Conservation (phyloP, 1,139 yeast species). For the Sugiyamaella japonica region DNA sequence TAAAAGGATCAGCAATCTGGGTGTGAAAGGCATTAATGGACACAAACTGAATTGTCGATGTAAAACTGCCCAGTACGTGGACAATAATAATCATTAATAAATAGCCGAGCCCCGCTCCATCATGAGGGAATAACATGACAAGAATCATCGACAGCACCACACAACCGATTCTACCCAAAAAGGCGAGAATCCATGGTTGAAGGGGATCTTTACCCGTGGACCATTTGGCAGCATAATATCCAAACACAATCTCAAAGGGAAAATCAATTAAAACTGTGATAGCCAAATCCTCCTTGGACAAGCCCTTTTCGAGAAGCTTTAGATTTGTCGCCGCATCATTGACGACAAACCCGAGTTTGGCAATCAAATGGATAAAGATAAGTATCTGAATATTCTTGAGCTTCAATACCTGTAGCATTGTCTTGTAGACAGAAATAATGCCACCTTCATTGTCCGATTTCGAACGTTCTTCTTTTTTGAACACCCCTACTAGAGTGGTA, state of each 20-base stretch:
- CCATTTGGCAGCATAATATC: slow-evolving; percentile 96
- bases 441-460: slow-evolving; percentile 41
- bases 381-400: slow-evolving; percentile 76
- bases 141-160: slow-evolving; percentile 75
- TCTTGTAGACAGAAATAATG: slow-evolving; percentile 55
- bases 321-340: slow-evolving; percentile 95
- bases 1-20: slow-evolving; percentile 88
- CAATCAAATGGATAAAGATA: slow-evolving; percentile 69
- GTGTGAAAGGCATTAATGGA: slow-evolving; percentile 94
- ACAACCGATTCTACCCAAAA: slow-evolving; percentile 76
- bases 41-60: slow-evolving; percentile 94
- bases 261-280: slow-evolving; percentile 90
- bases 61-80: slow-evolving; percentile 83
- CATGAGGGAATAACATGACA: slow-evolving; percentile 68
- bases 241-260: slow-evolving; percentile 93
- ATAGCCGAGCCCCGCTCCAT: slow-evolving; percentile 49
- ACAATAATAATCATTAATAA: slow-evolving; percentile 72
- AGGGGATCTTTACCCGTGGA: slow-evolving; percentile 71
- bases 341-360: slow-evolving; percentile 92
- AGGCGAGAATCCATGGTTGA: slow-evolving; percentile 88
- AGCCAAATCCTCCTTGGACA: slow-evolving; percentile 90
- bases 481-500: slow-evolving; percentile 58
- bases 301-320: slow-evolving; percentile 88
- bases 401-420: slow-evolving; percentile 76
- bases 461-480: slow-evolving; percentile 46